Evolutionary conservation across 73 alveolate genomes (phyloP).

Genomic region (Stentor roeselii): DNA sequence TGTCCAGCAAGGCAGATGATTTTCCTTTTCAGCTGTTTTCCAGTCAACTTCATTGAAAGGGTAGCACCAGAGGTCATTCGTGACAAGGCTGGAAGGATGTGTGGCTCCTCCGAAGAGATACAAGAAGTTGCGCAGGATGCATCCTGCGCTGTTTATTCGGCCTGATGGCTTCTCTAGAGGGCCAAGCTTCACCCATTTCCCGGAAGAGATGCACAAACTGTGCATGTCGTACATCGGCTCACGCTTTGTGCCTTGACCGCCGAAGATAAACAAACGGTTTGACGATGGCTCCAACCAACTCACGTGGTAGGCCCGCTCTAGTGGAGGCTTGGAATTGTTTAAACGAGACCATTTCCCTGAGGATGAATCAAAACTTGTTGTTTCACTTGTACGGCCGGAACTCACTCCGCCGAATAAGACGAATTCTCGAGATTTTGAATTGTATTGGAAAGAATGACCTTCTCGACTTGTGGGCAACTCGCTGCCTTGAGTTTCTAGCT

Average conservation of each 20-base stretch:
- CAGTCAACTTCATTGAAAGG: slow-evolving; percentile 21
- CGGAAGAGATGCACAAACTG: background rate
- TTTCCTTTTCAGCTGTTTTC: background rate
- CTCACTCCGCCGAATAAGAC: slow-evolving; percentile 8
- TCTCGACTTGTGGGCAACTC: slow-evolving; percentile 12
- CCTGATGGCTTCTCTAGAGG: slow-evolving; percentile 23
- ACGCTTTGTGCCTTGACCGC: slow-evolving; percentile 16
- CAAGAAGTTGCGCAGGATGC: slow-evolving; percentile 3
- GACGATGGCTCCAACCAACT: background rate
- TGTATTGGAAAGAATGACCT: slow-evolving; percentile 7
- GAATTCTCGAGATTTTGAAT: background rate
- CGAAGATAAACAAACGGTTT: background rate
- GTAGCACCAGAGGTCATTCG: slow-evolving; percentile 3
- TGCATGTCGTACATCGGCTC: slow-evolving; percentile 3
- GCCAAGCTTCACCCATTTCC: slow-evolving; percentile 5
- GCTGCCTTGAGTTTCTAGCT: background rate
- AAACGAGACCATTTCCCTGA: background rate
- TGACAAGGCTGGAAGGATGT: background rate
- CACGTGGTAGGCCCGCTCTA: background rate
- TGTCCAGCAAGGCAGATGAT: background rate
- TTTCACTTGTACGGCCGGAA: background rate
- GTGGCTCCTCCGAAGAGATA: slow-evolving; percentile 18
- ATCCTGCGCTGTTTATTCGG: slow-evolving; percentile 15
- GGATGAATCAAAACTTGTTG: background rate
- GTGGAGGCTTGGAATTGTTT: background rate